These are phyloP conservation scores for Penicillium odoratum DNA, from an alignment of 495 filamentous ascomycete genomes.

Conservation along the genomic window DNA sequence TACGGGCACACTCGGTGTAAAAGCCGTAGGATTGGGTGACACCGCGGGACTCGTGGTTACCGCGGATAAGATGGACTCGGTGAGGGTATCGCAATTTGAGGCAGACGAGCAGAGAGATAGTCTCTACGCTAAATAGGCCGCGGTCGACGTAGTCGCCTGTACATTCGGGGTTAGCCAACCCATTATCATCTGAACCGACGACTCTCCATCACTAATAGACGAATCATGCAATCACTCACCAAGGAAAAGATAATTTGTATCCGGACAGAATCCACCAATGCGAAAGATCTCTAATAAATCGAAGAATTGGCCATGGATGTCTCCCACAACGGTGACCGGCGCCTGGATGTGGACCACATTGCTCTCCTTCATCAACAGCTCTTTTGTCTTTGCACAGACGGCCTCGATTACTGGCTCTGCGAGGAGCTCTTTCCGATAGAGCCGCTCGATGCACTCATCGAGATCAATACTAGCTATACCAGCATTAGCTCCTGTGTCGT, in stretches of 20 bases:
- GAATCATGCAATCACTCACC: slow-evolving; percentile 52
- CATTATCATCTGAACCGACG: neutral
- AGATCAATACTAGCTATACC: slow-evolving; percentile 86
- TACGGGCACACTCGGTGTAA: slow-evolving; percentile 95
- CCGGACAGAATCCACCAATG: slow-evolving; percentile 93
- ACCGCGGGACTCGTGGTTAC: slow-evolving; percentile 95
- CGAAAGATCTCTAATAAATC: slow-evolving; percentile 99
- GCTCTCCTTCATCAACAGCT: slow-evolving; percentile 98
- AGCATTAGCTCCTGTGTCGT: slow-evolving; percentile 7
- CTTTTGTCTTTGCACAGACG: slow-evolving; percentile 98
- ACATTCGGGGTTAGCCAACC: slow-evolving; percentile 5
- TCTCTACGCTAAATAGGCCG: slow-evolving; percentile 95
- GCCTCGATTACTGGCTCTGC: slow-evolving; percentile 98
- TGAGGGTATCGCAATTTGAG: slow-evolving; percentile 91
- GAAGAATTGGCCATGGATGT: slow-evolving; percentile 98
- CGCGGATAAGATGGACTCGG: slow-evolving; percentile 89
- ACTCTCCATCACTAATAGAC: neutral
- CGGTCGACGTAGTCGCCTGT: slow-evolving; percentile 96
- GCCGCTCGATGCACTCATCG: slow-evolving; percentile 93
- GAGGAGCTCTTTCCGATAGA: slow-evolving; percentile 94
- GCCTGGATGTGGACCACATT: slow-evolving; percentile 97
- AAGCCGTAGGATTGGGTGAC: slow-evolving; percentile 99
- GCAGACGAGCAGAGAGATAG: slow-evolving; percentile 93
- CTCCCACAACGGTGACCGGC: slow-evolving; percentile 96
- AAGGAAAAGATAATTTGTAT: slow-evolving; percentile 97